These are phyloP conservation scores for Allium sativum DNA, from an alignment of 106 monocot genomes.

Conservation along the genomic window DNA sequence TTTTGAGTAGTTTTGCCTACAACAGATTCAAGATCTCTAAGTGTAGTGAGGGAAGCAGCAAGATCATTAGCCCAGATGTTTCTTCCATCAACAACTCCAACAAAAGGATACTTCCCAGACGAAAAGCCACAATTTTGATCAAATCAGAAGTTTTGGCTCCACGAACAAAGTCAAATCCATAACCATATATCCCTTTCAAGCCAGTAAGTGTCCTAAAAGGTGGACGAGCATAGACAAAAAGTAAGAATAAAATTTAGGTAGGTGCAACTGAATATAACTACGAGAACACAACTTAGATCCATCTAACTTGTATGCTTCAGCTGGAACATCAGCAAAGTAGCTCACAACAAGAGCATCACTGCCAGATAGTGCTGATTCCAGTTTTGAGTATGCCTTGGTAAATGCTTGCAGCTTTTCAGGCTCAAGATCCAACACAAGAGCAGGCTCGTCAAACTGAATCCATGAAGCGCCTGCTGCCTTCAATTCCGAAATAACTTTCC, in stretches of 20 bases:
- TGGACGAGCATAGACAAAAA: neutral
- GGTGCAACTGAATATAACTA: neutral
- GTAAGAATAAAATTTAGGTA: neutral
- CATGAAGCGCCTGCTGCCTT: no score
- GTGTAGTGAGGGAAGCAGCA: slow-evolving; percentile 4
- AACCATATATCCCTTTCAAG: slow-evolving; percentile 13
- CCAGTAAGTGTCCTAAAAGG: slow-evolving; percentile 19
- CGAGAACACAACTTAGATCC: no score
- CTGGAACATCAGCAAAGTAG: slow-evolving; percentile 16
- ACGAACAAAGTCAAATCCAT: slow-evolving; percentile 22
- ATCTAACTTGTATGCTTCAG: slow-evolving; percentile 12
- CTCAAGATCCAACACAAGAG: no score
- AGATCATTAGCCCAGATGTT: slow-evolving; percentile 31
- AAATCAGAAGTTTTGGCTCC: slow-evolving; percentile 27
- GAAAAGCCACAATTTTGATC: slow-evolving; percentile 18
- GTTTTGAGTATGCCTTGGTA: slow-evolving; percentile 5
- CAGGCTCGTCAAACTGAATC: no score
- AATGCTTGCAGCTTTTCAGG: no score
- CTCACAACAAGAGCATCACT: slow-evolving; percentile 11
- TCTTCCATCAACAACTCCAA: slow-evolving; percentile 24
- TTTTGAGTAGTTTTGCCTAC: slow-evolving; percentile 16
- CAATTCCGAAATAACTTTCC: no score
- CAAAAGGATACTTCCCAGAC: slow-evolving; percentile 25
- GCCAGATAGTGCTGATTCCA: slow-evolving; percentile 12
- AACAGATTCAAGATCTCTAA: slow-evolving; percentile 12